Evolutionary conservation across 2,329 filamentous ascomycete species (phyloP), one percentile per base, ranked within the genome.

Genomic region (Thielaviopsis euricoi): DNA sequence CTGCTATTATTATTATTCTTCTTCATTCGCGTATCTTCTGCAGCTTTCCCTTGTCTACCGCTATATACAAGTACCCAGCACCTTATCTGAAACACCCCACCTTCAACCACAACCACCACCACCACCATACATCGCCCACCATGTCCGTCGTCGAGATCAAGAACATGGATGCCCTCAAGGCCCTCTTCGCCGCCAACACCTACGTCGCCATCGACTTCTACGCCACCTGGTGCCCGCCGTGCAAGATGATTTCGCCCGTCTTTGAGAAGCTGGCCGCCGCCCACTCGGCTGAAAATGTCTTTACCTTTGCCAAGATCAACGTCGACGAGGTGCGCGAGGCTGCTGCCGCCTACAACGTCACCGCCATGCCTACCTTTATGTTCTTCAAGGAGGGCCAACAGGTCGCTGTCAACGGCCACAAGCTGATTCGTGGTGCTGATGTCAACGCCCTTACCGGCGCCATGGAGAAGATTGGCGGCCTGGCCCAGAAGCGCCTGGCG

Each of bases 221-320:
- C 71, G 90, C 90, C 58, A 82, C 76, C 62, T 96, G 90, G 90
- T 97, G 91, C 76, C 89, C 89, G 61, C 91, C 91, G 61, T 97
- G 91, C 85, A 95, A 90, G 77, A 79, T 83, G 66, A 93, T 96
- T 66, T 81, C 89, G 19, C 91, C 90, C 60, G 71, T 82, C 62
- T 75, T 95, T 59, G 63, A 63, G 55, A 64, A 65, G 65, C 68
- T 64, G 58, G 67, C 59, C 54, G 23, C 48, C 21, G 63, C 65
- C 60, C 64, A 68, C 64, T 61, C 61, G 60, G 58, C 65, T 29
- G 62, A 64, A 60, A 80, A 79, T 73, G 71, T 78, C 63, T 69
- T 85, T 64, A 76, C 80, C 71, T 96, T 95, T 74, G 82, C 82
- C 79, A 93, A 95, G 80, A 76, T 96, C 68, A 89, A 97, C 71